These are phyloP conservation scores for Tylopilus felleus DNA, from an alignment of 768 basidiomycete genomes.

Conservation along the genomic window DNA sequence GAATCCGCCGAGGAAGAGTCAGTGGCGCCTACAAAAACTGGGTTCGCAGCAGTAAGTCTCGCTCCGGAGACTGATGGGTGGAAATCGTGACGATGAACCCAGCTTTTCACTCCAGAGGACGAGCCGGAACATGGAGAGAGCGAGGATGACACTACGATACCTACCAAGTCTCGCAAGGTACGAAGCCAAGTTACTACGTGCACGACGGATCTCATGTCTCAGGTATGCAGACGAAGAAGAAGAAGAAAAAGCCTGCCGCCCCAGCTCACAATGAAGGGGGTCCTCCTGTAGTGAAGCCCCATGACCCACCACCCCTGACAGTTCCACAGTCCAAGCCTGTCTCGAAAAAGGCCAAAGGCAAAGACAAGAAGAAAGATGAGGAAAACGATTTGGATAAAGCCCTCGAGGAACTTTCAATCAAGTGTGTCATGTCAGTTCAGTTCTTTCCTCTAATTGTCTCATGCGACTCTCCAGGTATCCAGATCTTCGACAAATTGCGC, in stretches of 20 bases:
- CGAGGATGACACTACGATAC: conserved; percentile 17
- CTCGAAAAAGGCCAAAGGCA: conserved; percentile 58
- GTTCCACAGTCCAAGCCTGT: conserved; percentile 41
- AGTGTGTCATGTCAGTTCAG: conserved; percentile 41
- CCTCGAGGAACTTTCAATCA: conserved; percentile 76
- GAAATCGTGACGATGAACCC: conserved; percentile 20
- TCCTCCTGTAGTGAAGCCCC: conserved; percentile 4
- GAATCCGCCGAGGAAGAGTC: conserved; percentile 40
- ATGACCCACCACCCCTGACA: background rate
- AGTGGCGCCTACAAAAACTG: conserved; percentile 16
- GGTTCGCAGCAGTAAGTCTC: conserved; percentile 45
- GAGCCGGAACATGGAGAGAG: conserved; percentile 19
- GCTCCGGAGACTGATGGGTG: conserved; percentile 1
- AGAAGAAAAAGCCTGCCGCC: conserved; percentile 33
- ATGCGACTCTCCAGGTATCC: conserved; percentile 42
- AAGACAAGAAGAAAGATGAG: conserved; percentile 58
- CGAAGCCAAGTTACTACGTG: background rate
- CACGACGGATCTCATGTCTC: background rate
- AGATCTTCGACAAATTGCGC: conserved; percentile 40
- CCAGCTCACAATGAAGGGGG: background rate
- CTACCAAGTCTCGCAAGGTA: conserved; percentile 25
- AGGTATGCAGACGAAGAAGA: conserved; percentile 36
- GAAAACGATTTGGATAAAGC: conserved; percentile 82
- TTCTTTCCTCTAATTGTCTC: background rate
- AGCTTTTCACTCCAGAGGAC: conserved; percentile 42